Base-by-base conservation (phyloP, 2,329 filamentous ascomycete species). In the Neofusicoccum sp. region DNA sequence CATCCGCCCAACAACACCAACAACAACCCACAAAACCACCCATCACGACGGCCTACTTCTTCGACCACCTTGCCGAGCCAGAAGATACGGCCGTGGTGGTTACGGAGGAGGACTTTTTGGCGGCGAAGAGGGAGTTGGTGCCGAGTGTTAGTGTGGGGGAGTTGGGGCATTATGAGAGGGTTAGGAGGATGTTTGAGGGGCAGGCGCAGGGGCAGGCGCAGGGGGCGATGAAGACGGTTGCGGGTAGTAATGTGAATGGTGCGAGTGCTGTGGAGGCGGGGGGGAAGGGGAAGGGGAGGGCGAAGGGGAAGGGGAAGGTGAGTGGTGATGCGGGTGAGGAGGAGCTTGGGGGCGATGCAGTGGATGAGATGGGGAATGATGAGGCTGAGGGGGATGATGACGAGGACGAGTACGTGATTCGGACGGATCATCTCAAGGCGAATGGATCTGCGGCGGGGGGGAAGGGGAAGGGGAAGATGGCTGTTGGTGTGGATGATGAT, bases 91-190 rank as follows among this genome's bases (percentile, higher is more conserved):
- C 88, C 28, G 93, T 99, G 65, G 87, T 90, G 77, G 95, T 99
- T 30, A 89, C 86, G 1, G 93, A 97, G 74, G 84, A 89, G 51
- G 95, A 99, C 74, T 99, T 99, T 71, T 73, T 89, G 24, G 84
- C 85, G 28, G 95, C 95, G 0, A 87, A 93, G 69, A 79, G 80
- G 44, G 95, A 98, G 76, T 82, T 99, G 41, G 88, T 98, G n/a
- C 93, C 93, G 14, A 93, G 89, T 77, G 95, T 99, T 56, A 96
- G 91, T 70, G 87, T 89, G 9, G 93, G 96, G 64, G 95, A 99
- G 77, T 79, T 99, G 41, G 84, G 89, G 49, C 95, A 99, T 72
- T 99, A 98, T 68, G 90, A 96, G 71, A 80, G 84, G 0, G 93
- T 99, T 5, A 82, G 95, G 40, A 86, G 84, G 16, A 84, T 86